These are phyloP conservation scores for Russula abietina DNA, from an alignment of 768 basidiomycete genomes.

Conservation along the genomic window DNA sequence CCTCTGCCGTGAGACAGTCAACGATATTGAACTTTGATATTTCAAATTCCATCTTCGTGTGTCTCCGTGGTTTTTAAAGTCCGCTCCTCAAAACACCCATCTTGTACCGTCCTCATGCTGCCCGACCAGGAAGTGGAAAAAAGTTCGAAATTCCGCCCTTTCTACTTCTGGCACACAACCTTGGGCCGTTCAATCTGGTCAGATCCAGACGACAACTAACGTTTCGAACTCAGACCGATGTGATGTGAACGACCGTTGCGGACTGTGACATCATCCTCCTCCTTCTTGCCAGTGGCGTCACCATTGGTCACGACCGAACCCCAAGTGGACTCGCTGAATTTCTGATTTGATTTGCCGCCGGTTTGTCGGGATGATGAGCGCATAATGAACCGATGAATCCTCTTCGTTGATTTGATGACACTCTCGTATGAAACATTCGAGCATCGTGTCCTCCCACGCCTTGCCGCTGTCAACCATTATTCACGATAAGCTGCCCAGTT, in stretches of 20 bases:
- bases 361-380: background rate
- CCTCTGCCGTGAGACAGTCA: background rate
- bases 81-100: background rate
- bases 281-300: background rate
- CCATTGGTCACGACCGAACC: background rate
- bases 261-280: background rate
- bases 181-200: too few species aligned
- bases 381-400: too few species aligned
- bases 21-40: background rate
- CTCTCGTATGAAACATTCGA: constrained; percentile 5
- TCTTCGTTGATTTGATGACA: background rate
- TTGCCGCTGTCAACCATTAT: background rate
- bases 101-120: too few species aligned
- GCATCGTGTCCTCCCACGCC: constrained; percentile 8
- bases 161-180: background rate
- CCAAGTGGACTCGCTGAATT: background rate
- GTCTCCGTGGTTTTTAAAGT: background rate
- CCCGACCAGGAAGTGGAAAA: too few species aligned
- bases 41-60: background rate
- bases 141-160: too few species aligned
- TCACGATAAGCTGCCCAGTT: background rate
- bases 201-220: background rate
- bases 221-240: background rate
- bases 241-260: background rate
- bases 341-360: background rate